These are phyloP conservation scores for Suhomyces ambrosiae DNA, from an alignment of 1,139 yeast species.

Conservation along the genomic window DNA sequence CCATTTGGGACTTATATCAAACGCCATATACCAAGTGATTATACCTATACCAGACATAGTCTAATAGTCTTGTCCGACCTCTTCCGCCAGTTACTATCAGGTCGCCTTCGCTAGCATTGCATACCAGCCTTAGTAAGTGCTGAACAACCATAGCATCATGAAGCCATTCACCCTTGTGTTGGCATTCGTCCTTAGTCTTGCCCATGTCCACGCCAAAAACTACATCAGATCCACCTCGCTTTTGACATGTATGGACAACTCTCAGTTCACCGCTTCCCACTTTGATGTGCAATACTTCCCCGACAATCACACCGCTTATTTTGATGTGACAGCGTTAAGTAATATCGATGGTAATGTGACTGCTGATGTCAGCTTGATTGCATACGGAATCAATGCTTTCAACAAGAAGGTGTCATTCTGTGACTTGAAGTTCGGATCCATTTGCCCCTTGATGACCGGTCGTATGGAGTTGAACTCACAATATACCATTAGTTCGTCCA, in stretches of 20 bases:
- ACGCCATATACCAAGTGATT: too few relatives aligned
- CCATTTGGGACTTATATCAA: too few relatives aligned
- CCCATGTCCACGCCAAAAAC: conserved; percentile 22
- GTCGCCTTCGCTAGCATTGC: too few relatives aligned
- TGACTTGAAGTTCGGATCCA: conserved; percentile 45
- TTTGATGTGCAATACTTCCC: conserved; percentile 80
- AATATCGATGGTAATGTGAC: conserved; percentile 73
- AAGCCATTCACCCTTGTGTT: conserved; percentile 1
- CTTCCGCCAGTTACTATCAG: too few relatives aligned
- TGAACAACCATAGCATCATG: conserved; percentile 4
- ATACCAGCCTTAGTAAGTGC: too few relatives aligned
- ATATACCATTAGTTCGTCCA: conserved; percentile 43
- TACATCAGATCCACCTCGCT: conserved; percentile 67
- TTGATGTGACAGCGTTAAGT: conserved; percentile 77
- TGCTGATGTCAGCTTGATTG: conserved; percentile 68
- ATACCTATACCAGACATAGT: too few relatives aligned
- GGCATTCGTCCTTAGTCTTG: conserved; percentile 5
- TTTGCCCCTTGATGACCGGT: conserved; percentile 88
- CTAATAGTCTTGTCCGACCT: too few relatives aligned
- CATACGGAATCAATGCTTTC: conserved; percentile 79
- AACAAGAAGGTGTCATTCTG: conserved; percentile 64
- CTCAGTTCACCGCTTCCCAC: conserved; percentile 83
- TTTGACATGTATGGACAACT: conserved; percentile 88
- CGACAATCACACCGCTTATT: conserved; percentile 57
- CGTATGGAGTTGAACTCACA: conserved; percentile 71